These are phyloP conservation scores for Ophiostoma triangulosporum DNA, from an alignment of 2,329 filamentous ascomycete genomes.

Conservation along the genomic window DNA sequence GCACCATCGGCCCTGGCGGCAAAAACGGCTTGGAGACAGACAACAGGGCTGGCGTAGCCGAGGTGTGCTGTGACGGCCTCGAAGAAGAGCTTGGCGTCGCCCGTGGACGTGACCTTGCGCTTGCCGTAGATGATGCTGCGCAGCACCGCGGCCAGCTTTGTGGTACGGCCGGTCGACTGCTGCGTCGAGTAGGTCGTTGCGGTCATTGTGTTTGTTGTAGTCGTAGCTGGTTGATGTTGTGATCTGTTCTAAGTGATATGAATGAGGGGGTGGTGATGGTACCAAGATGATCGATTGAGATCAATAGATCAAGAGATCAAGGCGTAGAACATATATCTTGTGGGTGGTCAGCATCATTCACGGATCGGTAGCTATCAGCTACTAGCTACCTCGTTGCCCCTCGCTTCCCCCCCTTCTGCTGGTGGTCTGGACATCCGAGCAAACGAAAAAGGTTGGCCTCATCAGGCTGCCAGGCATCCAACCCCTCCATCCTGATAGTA, in stretches of 20 bases:
- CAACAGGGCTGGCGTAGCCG: slow-evolving; percentile 12
- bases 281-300: neutral
- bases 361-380: neutral
- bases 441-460: neutral
- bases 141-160: neutral
- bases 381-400: too few species aligned
- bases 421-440: neutral
- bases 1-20: slow-evolving; percentile 14
- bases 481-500: neutral
- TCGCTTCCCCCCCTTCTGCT: neutral
- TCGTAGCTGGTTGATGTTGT: neutral
- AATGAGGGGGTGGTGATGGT: neutral
- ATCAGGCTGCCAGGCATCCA: neutral
- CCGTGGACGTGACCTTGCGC: slow-evolving; percentile 12
- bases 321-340: neutral
- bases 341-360: neutral
- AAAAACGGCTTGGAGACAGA: slow-evolving; percentile 19
- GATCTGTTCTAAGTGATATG: neutral
- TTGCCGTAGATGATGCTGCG: slow-evolving; percentile 14
- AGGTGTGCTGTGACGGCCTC: slow-evolving; percentile 15
- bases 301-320: neutral
- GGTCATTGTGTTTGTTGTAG: neutral
- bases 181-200: neutral
- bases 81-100: slow-evolving; percentile 20
- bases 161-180: neutral